Conservation (phyloP, 75 land plant species). For the Pinus albicaulis region DNA sequence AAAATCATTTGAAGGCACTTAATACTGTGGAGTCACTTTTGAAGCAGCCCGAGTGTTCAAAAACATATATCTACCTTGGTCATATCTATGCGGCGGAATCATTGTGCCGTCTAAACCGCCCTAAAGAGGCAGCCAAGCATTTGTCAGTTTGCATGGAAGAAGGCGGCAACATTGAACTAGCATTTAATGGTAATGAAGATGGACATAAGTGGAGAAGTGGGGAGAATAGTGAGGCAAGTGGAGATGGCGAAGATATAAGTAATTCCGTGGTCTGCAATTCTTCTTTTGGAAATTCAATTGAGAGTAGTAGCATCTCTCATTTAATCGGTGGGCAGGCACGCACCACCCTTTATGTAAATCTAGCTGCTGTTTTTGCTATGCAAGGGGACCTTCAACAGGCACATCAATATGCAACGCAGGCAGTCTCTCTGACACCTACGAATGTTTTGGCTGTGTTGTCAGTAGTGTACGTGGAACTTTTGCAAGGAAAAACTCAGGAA, state of each 20-base stretch:
- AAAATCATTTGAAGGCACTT: constrained; percentile 79
- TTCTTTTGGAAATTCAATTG: constrained; percentile 15
- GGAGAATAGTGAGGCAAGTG: constrained; percentile 52
- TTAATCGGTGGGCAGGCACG: constrained; percentile 71
- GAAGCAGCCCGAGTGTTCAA: constrained; percentile 60
- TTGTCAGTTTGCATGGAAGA: constrained; percentile 58
- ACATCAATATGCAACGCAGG: constrained; percentile 49
- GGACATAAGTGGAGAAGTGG: constrained; percentile 55
- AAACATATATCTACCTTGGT: constrained; percentile 51
- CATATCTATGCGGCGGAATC: constrained; percentile 96
- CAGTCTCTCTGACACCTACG: constrained; percentile 52
- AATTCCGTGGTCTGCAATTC: constrained; percentile 4
- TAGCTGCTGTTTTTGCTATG: constrained; percentile 61
- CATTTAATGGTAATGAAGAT: constrained; percentile 62
- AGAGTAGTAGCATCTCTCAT: constrained; percentile 23
- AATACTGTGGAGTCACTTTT: constrained; percentile 47
- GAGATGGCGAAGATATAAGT: constrained; percentile 62
- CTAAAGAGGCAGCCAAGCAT: constrained; percentile 80
- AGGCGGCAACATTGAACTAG: constrained; percentile 31
- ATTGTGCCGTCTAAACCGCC: constrained; percentile 71
- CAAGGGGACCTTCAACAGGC: constrained; percentile 84
- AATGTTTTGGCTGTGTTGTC: constrained; percentile 59
- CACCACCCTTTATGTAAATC: constrained; percentile 58
- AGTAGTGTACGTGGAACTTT: constrained; percentile 77
- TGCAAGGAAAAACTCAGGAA: constrained; percentile 58